Evolutionary conservation across 345 rosid species (phyloP), one percentile per base, ranked within the genome.

Genomic region (Trapa bicornis): DNA sequence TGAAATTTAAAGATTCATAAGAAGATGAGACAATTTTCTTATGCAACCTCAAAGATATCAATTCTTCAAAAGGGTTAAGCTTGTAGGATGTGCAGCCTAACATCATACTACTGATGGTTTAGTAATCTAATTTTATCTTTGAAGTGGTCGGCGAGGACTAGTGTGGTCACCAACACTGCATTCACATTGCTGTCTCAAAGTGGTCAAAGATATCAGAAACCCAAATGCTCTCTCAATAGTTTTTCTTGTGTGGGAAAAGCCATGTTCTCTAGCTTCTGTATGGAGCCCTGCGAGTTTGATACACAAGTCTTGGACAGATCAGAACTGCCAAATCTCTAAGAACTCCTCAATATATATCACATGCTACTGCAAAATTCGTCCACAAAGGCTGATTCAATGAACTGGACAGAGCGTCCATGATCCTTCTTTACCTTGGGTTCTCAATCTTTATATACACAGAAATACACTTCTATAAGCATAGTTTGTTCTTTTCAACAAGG

Each of bases 201-300:
- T 54, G 72, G 73, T 94, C 93, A 60, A 94, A 94, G 64, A 94
- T 86, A 63, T 94, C 92, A 71, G 88, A 74, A 68, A 91, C 86
- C 96, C 99, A 74, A 91, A 94, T 54, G 99, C 93, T 70, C 48
- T 87, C 77, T 94, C 99, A 58, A 91, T 85, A 14, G 84, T 80
- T 74, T 75, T 87, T 71, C 73, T 91, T 0, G 99, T 86, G 87
- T 87, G 87, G 5, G 84, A 79, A 80, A 87, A 94, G 75, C 90
- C 85, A 50, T 94, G 99, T 63, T 89, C 90, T 48, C 96, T 97
- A 65, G 97, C 97, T 73, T 83, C 82, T 33, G 79, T 84, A 62
- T 94, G 99, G 65, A 94, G 96, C 80, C 87, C 95, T 11, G 97
- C 76, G 56, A 94, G 99, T 78, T 94, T 79, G 65, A 75, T 78